phyloP scores from a whole-genome alignment of 345 rosid species.

The Rhodamnia rubescens region DNA sequence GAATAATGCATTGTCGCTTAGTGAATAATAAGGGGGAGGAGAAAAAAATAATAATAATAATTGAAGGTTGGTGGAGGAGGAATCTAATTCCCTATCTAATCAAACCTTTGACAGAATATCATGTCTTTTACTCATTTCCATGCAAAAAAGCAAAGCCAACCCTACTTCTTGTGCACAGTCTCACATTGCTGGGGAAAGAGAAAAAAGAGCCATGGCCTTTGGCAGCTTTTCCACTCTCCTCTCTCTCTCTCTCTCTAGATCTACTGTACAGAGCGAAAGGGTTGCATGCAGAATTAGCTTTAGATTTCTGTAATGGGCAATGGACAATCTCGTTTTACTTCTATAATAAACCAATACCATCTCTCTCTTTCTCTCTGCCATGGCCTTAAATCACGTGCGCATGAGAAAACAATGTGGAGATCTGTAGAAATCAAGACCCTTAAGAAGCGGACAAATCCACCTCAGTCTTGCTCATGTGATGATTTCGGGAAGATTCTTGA shows the following conservation, averaged over 20 bases:
- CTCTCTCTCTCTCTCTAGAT: not conserved
- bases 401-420: not conserved
- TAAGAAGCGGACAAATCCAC: not conserved
- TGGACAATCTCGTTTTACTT: not conserved
- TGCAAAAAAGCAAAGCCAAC: conserved; percentile 13
- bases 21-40: not conserved
- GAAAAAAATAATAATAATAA: not conserved
- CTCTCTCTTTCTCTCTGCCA: not conserved
- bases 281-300: not conserved
- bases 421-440: not conserved
- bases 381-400: not conserved
- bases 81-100: conserved; percentile 42
- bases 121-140: conserved; percentile 25
- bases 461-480: not conserved
- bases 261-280: not conserved
- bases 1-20: not conserved
- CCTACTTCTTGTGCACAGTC: conserved; percentile 2
- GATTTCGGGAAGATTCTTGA: not conserved
- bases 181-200: not conserved
- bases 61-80: conserved; percentile 22
- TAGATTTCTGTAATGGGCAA: not conserved
- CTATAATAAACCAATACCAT: not conserved
- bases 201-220: not conserved
- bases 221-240: conserved; percentile 17
- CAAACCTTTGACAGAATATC: conserved; percentile 17